These are phyloP conservation scores for Linum lewisii DNA, from an alignment of 345 rosid genomes.

Conservation along the genomic window DNA sequence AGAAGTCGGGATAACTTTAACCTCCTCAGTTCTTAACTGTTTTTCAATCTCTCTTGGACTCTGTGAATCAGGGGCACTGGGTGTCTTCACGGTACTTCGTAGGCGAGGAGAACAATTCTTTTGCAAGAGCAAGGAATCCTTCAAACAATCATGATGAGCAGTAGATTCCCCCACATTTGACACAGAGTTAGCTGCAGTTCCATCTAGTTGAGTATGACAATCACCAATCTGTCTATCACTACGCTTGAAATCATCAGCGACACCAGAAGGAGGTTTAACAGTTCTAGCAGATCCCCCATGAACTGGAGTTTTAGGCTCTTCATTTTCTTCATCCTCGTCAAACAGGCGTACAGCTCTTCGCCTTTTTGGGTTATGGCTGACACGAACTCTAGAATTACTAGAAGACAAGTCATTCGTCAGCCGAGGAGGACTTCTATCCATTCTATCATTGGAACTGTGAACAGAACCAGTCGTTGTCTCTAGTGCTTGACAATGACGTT, in stretches of 20 bases:
- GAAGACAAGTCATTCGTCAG: conserved; percentile 30
- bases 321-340: conserved; percentile 58
- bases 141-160: conserved; percentile 23
- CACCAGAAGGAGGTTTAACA: conserved; percentile 23
- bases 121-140: conserved; percentile 25
- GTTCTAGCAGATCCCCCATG: conserved; percentile 42
- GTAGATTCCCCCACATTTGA: conserved; percentile 25
- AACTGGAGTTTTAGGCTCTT: conserved; percentile 74
- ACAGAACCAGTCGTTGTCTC: conserved; percentile 55
- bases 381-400: conserved; percentile 25
- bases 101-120: conserved; percentile 27
- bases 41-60: conserved; percentile 37
- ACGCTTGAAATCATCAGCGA: conserved; percentile 26
- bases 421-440: conserved; percentile 26
- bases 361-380: conserved; percentile 42
- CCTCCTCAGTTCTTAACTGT: conserved; percentile 27
- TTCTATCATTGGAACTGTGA: conserved; percentile 31
- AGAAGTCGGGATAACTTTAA: conserved; percentile 31
- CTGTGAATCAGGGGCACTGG: conserved; percentile 19
- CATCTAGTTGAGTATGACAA: conserved; percentile 13
- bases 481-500: conserved; percentile 44
- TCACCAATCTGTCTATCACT: conserved; percentile 13
- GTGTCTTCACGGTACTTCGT: conserved; percentile 19
- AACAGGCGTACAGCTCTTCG: conserved; percentile 65
- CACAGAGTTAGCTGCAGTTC: conserved; percentile 20